Evolutionary conservation across 2,329 filamentous ascomycete species (phyloP), one percentile per base, ranked within the genome.

Genomic region (Paramyrothecium roridum): DNA sequence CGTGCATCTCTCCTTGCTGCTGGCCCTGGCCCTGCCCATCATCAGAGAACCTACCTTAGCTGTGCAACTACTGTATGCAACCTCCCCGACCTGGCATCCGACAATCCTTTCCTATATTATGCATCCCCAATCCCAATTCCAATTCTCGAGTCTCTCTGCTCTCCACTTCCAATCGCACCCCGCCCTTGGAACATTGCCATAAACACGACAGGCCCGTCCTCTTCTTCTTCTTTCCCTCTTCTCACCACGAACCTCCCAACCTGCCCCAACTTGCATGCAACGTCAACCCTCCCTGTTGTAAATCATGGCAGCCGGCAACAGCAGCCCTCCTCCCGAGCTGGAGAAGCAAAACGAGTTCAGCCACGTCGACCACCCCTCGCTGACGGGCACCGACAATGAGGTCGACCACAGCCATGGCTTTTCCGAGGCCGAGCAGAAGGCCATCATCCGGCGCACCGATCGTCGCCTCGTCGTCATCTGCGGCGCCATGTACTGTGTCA

Each of bases 361-460:
- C 37, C 65, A 64, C 43, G 54, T 67, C 26, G 65, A 65, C 30
- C 47, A 56, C 16, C 51, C 45, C 20, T 57, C 59, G 2, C 59
- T 60, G 10, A 61, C 60, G 57, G 61, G 61, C 52, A 54, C 61
- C 33, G 63, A 64, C 52, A 63, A 59, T 17, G 63, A 67, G 23
- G 56, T 58, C 33, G 65, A 65, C 40, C 56, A 56, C 13, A 71
- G 76, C 57, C 64, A 74, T 59, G 78, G 75, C 53, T 86, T 87
- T 70, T 79, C 82, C 1, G 77, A 78, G 0, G 71, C 77, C 19
- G 86, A 93, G 71, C 82, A 89, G 72, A 83, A 76, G 66, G 80
- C 74, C 46, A 90, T 95, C 64, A 84, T 92, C 46, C 78, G 80
- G 54, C 83, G 84, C 13, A 77, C 95, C 61, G 91, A 96, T 70